Evolutionary conservation across 169 alveolate species (phyloP).

Genomic region (Plasmodium fragile): DNA sequence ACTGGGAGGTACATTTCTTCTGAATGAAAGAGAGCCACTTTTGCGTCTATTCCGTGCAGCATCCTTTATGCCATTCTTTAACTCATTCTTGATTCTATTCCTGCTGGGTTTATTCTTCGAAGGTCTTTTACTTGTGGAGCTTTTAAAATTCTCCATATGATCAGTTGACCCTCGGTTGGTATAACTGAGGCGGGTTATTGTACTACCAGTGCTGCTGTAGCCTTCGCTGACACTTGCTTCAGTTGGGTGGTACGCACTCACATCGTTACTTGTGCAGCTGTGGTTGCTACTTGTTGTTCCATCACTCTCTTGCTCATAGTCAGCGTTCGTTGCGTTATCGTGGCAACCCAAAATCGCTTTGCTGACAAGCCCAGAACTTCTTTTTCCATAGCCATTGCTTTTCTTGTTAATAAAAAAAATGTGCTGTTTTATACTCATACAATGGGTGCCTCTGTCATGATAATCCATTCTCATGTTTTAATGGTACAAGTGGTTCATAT

Average conservation of each 20-base stretch:
- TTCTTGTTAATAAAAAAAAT: constrained; percentile 39
- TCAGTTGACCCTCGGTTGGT: background rate
- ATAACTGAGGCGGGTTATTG: background rate
- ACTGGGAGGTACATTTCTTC: background rate
- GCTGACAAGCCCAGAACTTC: background rate
- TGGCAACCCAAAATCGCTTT: background rate
- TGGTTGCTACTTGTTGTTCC: background rate
- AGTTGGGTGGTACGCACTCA: background rate
- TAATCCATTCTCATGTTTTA: constrained; percentile 73
- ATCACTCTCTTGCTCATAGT: constrained; percentile 11
- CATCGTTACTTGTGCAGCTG: background rate
- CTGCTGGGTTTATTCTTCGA: background rate
- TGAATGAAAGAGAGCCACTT: background rate
- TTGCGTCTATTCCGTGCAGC: background rate
- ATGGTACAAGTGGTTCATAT: constrained; percentile 12
- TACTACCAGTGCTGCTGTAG: background rate
- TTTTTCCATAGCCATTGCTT: background rate
- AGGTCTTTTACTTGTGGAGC: background rate
- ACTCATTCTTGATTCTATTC: background rate
- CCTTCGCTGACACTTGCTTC: background rate
- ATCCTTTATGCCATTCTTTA: background rate
- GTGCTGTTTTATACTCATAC: constrained; percentile 41
- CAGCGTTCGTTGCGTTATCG: constrained; percentile 8
- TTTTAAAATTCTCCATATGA: background rate
- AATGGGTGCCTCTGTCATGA: constrained; percentile 48